phyloP scores from a whole-genome alignment of 2,329 filamentous ascomycete genomes.

The Pseudogymnoascus sp. region DNA sequence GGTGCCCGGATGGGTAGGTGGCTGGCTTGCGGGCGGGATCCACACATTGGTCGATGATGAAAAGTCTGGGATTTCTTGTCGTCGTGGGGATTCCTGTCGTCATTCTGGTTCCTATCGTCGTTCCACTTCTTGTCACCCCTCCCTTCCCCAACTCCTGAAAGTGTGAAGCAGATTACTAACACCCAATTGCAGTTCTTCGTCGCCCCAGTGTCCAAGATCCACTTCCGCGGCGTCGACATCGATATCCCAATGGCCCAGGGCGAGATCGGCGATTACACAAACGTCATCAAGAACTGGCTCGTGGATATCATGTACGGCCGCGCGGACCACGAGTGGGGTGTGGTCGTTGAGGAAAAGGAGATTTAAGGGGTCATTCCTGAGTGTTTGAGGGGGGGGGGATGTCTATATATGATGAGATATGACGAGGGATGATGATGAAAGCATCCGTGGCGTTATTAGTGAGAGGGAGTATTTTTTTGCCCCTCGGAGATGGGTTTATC shows the following conservation, averaged over 20 bases:
- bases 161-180: not conserved
- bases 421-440: not conserved
- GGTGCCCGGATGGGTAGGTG: no score
- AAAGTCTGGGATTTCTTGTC: no score
- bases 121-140: no score
- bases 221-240: conserved; percentile 59
- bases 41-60: no score
- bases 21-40: no score
- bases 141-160: no score
- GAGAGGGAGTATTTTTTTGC: not conserved
- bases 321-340: conserved; percentile 61
- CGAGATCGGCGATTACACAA: conserved; percentile 48
- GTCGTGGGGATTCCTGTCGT: no score
- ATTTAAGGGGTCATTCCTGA: not conserved
- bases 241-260: conserved; percentile 52
- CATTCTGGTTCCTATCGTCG: no score
- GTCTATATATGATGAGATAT: not conserved
- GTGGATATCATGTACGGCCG: conserved; percentile 69
- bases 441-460: not conserved
- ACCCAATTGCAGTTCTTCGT: conserved; percentile 55
- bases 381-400: not conserved
- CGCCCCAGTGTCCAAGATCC: conserved; percentile 59
- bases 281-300: conserved; percentile 59
- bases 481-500: not conserved
- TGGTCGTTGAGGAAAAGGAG: conserved; percentile 56